phyloP scores from a whole-genome alignment of 1,284 basidiomycete genomes.

The Ustilago nuda region DNA sequence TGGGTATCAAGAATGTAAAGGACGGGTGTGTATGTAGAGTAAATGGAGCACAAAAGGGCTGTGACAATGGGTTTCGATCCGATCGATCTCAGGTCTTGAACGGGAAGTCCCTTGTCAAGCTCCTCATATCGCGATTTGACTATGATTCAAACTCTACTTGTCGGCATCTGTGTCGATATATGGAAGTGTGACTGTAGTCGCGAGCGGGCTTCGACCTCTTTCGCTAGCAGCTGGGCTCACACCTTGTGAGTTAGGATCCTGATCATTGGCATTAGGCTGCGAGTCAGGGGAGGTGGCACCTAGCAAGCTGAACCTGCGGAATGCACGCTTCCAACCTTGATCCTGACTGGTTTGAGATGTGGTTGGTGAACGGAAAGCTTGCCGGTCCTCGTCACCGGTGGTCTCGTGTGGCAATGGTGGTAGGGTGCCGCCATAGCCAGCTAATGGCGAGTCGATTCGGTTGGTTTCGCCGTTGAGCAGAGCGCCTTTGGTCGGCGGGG shows the following conservation, averaged over 20 bases:
- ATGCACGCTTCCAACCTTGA: slow-evolving; percentile 43
- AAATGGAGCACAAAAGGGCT: no score
- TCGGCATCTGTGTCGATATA: background rate
- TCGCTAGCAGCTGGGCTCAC: slow-evolving; percentile 13
- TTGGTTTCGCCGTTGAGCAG: background rate
- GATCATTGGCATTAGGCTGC: background rate
- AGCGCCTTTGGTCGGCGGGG: slow-evolving; percentile 5
- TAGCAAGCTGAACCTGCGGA: slow-evolving; percentile 40
- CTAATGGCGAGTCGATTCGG: slow-evolving; percentile 27
- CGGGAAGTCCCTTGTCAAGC: background rate
- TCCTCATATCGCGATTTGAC: background rate
- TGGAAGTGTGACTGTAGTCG: background rate
- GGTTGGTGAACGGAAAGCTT: slow-evolving; percentile 26
- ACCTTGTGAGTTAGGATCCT: background rate
- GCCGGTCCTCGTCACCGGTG: slow-evolving; percentile 38
- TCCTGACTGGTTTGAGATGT: slow-evolving; percentile 25
- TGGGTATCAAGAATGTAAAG: slow-evolving; percentile 22
- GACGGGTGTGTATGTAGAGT: background rate
- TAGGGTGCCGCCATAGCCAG: slow-evolving; percentile 22
- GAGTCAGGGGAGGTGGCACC: slow-evolving; percentile 12
- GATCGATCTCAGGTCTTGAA: background rate
- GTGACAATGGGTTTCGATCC: no score
- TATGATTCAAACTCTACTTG: background rate
- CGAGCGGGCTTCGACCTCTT: slow-evolving; percentile 13
- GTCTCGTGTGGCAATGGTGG: slow-evolving; percentile 45